Percentiles rank a stretch among this genome's conserved stretches.
phyloP scores from a whole-genome alignment of 2,329 filamentous ascomycete species.

The Macrophomina pseudophaseolina region DNA sequence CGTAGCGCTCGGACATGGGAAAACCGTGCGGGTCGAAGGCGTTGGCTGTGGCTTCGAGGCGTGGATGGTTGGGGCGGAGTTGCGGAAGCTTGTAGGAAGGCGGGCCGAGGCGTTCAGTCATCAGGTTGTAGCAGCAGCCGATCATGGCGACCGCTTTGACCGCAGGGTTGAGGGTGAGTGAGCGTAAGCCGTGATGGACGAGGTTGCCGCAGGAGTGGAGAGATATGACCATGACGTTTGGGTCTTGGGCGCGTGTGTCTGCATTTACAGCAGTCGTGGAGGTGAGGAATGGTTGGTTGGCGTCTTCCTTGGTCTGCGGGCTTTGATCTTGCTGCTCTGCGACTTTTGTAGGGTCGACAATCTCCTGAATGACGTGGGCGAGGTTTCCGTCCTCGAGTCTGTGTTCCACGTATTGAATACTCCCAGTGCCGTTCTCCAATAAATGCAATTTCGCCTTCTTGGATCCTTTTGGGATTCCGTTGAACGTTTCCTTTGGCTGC shows the following conservation, averaged over 20 bases:
- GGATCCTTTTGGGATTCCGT: slow-evolving; percentile 9
- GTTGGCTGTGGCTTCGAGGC: slow-evolving; percentile 69
- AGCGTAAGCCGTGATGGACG: slow-evolving; percentile 91
- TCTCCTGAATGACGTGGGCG: slow-evolving; percentile 67
- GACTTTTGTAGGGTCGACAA: slow-evolving; percentile 53
- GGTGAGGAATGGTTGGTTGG: slow-evolving; percentile 35
- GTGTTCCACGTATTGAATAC: slow-evolving; percentile 79
- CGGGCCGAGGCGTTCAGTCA: slow-evolving; percentile 87
- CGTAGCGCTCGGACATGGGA: slow-evolving; percentile 80
- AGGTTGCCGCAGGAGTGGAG: slow-evolving; percentile 98
- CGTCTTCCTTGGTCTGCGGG: slow-evolving; percentile 29
- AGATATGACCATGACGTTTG: slow-evolving; percentile 81
- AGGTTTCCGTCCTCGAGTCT: slow-evolving; percentile 76
- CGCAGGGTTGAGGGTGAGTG: slow-evolving; percentile 79
- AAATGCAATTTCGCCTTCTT: slow-evolving; percentile 40
- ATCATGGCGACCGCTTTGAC: slow-evolving; percentile 94
- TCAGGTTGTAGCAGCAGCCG: slow-evolving; percentile 96
- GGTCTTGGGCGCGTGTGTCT: slow-evolving; percentile 39
- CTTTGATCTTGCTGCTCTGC: slow-evolving; percentile 33
- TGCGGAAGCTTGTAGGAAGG: slow-evolving; percentile 84
- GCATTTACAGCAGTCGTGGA: slow-evolving; percentile 32
- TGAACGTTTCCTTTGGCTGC: neutral
- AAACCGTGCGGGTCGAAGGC: slow-evolving; percentile 90
- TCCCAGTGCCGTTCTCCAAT: slow-evolving; percentile 67
- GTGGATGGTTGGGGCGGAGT: slow-evolving; percentile 74